Evolutionary conservation across 306 rosid genomes (phyloP).

Genomic region (Crotalaria pallida): DNA sequence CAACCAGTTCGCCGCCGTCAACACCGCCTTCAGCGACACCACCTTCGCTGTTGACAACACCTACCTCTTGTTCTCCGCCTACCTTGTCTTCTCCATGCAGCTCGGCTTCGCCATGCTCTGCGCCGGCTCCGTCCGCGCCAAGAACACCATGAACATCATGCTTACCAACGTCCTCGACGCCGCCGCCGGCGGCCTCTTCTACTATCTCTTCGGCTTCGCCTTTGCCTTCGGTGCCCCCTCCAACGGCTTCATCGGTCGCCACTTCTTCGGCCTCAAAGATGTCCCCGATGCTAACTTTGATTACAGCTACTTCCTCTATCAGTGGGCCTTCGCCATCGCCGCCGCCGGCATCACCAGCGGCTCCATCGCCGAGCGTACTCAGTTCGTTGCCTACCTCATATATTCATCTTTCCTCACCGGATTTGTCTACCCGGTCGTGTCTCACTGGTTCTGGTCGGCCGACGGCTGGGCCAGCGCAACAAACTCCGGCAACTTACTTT

Average conservation of each 20-base stretch:
- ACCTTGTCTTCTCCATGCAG: slow-evolving; percentile 98
- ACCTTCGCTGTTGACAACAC: slow-evolving; percentile 57
- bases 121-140: slow-evolving; percentile 97
- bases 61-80: slow-evolving; percentile 85
- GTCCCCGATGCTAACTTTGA: slow-evolving; percentile 34
- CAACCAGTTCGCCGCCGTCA: slow-evolving; percentile 31
- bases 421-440: slow-evolving; percentile 80
- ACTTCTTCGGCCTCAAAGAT: slow-evolving; percentile 58
- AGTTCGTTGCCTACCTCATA: slow-evolving; percentile 77
- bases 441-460: slow-evolving; percentile 87
- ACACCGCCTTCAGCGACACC: slow-evolving; percentile 40
- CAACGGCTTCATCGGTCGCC: slow-evolving; percentile 79
- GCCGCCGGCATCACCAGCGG: slow-evolving; percentile 95
- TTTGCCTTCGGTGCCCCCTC: slow-evolving; percentile 80
- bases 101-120: slow-evolving; percentile 98
- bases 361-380: slow-evolving; percentile 85
- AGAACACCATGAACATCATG: slow-evolving; percentile 99
- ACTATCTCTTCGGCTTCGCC: slow-evolving; percentile 92
- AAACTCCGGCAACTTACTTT: slow-evolving; percentile 22
- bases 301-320: slow-evolving; percentile 68
- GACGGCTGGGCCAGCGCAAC: slow-evolving; percentile 78
- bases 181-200: slow-evolving; percentile 79
- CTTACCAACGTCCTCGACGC: slow-evolving; percentile 95
- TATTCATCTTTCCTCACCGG: slow-evolving; percentile 87
- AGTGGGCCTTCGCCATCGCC: slow-evolving; percentile 96